phyloP scores from a whole-genome alignment of 768 basidiomycete genomes.

The Psilocybe tampanensis region DNA sequence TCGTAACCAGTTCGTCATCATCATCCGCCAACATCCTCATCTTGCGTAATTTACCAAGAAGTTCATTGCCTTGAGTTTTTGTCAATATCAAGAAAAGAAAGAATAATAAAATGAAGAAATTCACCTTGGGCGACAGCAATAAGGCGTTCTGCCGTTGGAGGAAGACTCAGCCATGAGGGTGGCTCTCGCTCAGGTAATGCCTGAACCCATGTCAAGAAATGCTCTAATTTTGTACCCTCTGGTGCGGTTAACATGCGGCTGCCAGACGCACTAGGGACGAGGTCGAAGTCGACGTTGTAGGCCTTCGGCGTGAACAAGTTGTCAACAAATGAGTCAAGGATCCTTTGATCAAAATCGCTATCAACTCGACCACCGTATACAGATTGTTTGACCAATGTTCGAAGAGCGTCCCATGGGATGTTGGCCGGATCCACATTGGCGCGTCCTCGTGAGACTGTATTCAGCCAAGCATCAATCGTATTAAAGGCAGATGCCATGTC shows the following conservation, averaged over 20 bases:
- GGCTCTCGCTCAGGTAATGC: slow-evolving; percentile 91
- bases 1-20: slow-evolving; percentile 73
- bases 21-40: slow-evolving; percentile 91
- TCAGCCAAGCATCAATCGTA: slow-evolving; percentile 92
- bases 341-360: slow-evolving; percentile 92
- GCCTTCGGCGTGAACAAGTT: slow-evolving; percentile 83
- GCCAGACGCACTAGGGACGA: slow-evolving; percentile 69
- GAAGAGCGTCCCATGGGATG: slow-evolving; percentile 96
- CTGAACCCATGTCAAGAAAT: slow-evolving; percentile 91
- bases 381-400: slow-evolving; percentile 91
- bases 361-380: slow-evolving; percentile 95
- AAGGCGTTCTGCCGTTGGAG: slow-evolving; percentile 88
- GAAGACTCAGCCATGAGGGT: slow-evolving; percentile 92
- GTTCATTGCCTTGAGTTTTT: slow-evolving; percentile 62
- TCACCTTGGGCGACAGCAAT: slow-evolving; percentile 91
- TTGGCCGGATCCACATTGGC: slow-evolving; percentile 89
- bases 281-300: slow-evolving; percentile 92
- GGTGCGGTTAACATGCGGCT: slow-evolving; percentile 68
- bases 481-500: slow-evolving; percentile 92
- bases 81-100: slow-evolving; percentile 3
- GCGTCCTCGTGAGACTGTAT: slow-evolving; percentile 77
- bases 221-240: slow-evolving; percentile 90
- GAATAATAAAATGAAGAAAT: slow-evolving; percentile 14
- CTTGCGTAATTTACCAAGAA: slow-evolving; percentile 87
- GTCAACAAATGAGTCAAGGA: slow-evolving; percentile 93